Base-by-base conservation (phyloP, 2,329 filamentous ascomycete genomes). In the Daldinia eschscholtzii region DNA sequence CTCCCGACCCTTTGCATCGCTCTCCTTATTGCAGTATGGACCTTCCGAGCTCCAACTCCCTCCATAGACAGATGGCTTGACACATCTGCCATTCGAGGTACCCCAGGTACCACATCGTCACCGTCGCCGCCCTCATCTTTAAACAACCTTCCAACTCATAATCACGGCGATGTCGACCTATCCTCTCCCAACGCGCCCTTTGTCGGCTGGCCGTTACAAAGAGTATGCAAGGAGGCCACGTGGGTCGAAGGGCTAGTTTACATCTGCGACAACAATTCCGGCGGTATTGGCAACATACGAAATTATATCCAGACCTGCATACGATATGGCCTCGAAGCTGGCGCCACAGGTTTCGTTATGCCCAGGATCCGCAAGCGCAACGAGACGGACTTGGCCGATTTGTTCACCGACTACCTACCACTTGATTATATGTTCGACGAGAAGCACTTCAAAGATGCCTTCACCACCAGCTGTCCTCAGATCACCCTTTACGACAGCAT, bases 301-400 rank as follows among this genome's bases (percentile, higher is more conserved):
- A 85, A 84, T 72, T 85, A 83, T 72, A 83, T 85, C 50, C 79
- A 85, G 60, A 85, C 83, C 7, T 86, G 83, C 62, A 66, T 86
- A 23, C 81, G 84, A 20, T 86, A 86, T 68, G 82, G 80, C 18
- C 80, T 86, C 66, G 83, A 84, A 28, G 82, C 82, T 6, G 84
- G 83, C 28, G 83, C 83, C 3, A 81, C 82, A 0, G 83, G 82
- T 0, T 70, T 85, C 1, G 79, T 83, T 5, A 76, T 86, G 64
- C 84, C 84, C 1, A 79, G 72, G 60, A 85, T 86, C 58, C 80
- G 81, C 57, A 80, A 80, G n/a, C 79, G 83, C 20, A 82, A 80
- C 26, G 78, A 80, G 13, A 73, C 76, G 10, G 78, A 83, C 55
- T 76, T 85, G 1, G 76, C 80, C n/a, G 77, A 82, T 37, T 74